Percentiles rank a stretch among this genome's conserved stretches.
Evolutionary conservation across 768 basidiomycete genomes (phyloP).

Genomic region (Termitomyces sp.): DNA sequence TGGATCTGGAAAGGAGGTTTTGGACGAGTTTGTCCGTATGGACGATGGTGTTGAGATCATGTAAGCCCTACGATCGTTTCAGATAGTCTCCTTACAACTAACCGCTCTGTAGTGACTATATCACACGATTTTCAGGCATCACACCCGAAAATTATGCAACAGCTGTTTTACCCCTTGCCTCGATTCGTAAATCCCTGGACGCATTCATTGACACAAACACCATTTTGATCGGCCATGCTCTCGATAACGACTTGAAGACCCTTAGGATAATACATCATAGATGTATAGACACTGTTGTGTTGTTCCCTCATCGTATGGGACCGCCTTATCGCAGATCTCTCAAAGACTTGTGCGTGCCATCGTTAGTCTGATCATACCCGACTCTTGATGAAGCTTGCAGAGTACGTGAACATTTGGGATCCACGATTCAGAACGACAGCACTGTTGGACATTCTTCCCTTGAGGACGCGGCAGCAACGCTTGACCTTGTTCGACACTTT

Average conservation of each 20-base stretch:
- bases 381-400: conserved; percentile 32
- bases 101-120: conserved; percentile 62
- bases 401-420: conserved; percentile 75
- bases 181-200: conserved; percentile 65
- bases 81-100: background rate
- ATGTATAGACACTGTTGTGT: conserved; percentile 81
- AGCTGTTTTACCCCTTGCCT: conserved; percentile 62
- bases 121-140: conserved; percentile 87
- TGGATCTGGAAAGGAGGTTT: conserved; percentile 62
- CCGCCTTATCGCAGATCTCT: conserved; percentile 80
- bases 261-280: conserved; percentile 81
- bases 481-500: conserved; percentile 85
- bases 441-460: conserved; percentile 83
- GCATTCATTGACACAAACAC: conserved; percentile 72
- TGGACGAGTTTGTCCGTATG: conserved; percentile 81
- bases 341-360: conserved; percentile 62
- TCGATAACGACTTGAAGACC: conserved; percentile 93
- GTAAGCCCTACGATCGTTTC: conserved; percentile 51
- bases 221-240: conserved; percentile 82
- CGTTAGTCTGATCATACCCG: background rate
- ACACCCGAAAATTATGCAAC: conserved; percentile 49
- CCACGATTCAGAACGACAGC: conserved; percentile 77
- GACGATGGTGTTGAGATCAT: conserved; percentile 75
- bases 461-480: conserved; percentile 84
- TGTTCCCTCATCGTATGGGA: conserved; percentile 76